Evolutionary conservation across 2,329 filamentous ascomycete species (phyloP), one percentile per base, ranked within the genome.

Genomic region (Microcyclosporella mali): DNA sequence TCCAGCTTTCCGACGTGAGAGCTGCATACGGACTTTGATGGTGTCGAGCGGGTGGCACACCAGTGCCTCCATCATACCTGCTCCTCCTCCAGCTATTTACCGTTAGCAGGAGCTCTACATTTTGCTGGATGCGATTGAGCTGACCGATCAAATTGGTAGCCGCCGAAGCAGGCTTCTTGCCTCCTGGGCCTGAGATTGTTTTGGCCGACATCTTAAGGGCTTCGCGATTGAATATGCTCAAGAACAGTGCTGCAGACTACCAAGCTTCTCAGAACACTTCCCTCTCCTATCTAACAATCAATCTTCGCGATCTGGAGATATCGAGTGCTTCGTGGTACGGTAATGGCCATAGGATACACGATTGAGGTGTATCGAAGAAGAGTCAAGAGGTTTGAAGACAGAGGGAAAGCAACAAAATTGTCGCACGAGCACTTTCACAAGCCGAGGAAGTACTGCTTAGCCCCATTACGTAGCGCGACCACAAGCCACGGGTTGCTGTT

Each of bases 21-120:
- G 83, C 72, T 98, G 92, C 94, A 98, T 98, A 57, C 92, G 88
- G 50, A 98, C 92, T 78, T 98, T 95, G 74, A 97, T 94, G 47
- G 89, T 95, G 68, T 95, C 88, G 46, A 97, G 78, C 50, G 92
- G 92, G 74, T 98, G 92, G 68, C 92, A 98, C 41, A 74, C 88
- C 50, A 98, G 81, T 37, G 92, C 92, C 71, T 98, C 92, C 89
- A 97, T 97, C 90, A 97, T 95, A 62, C 92, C 92, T 57, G 92
- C 92, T 68, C 88, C 88, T 64, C 92, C 92, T 64, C 92, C 92
- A 65, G 92, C 92, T 94, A 57, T 57, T 28, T 10, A 10, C 14
- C 34, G 45, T 55, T 49, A 51, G 52, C 45, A 28, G 21, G 10
- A 3, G 6, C 6, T 30, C 15, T 12, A 16, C 16, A 19, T 4